phyloP scores from a whole-genome alignment of 257 asterid species.

The Parsonsia alboflavescens region DNA sequence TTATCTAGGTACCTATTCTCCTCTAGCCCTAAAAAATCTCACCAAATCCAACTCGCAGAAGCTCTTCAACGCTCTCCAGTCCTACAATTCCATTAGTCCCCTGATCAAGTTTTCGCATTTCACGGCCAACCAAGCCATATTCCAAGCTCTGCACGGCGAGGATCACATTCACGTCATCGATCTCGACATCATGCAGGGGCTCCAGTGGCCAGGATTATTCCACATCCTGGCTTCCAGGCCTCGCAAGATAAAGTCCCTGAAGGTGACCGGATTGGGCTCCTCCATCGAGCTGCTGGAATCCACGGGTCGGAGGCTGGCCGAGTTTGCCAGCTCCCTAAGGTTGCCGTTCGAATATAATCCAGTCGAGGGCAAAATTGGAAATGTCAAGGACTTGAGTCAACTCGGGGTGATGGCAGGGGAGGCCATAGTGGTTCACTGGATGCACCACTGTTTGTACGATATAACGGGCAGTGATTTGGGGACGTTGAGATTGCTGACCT shows the following conservation, averaged over 20 bases:
- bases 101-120: constrained; percentile 84
- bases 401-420: constrained; percentile 52
- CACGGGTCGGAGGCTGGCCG: constrained; percentile 73
- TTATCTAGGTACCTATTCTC: constrained; percentile 57
- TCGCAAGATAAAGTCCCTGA: constrained; percentile 43
- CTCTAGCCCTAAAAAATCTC: constrained; percentile 31
- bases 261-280: constrained; percentile 73
- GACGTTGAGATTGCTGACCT: constrained; percentile 40
- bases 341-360: constrained; percentile 73
- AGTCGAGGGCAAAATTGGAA: constrained; percentile 69
- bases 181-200: constrained; percentile 96
- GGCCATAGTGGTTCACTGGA: constrained; percentile 72
- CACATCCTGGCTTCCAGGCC: constrained; percentile 79
- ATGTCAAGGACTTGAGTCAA: constrained; percentile 36
- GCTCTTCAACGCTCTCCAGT: constrained; percentile 68
- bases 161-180: constrained; percentile 92
- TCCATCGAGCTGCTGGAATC: constrained; percentile 52
- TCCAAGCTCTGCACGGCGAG: constrained; percentile 66
- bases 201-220: constrained; percentile 95
- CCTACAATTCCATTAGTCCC: constrained; percentile 71
- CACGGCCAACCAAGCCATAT: constrained; percentile 93
- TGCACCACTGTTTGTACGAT: constrained; percentile 88
- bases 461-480: constrained; percentile 68
- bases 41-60: constrained; percentile 46
- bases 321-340: constrained; percentile 57